Evolutionary conservation across 1,284 basidiomycete species (phyloP).

Genomic region (Agroathelia rolfsii): DNA sequence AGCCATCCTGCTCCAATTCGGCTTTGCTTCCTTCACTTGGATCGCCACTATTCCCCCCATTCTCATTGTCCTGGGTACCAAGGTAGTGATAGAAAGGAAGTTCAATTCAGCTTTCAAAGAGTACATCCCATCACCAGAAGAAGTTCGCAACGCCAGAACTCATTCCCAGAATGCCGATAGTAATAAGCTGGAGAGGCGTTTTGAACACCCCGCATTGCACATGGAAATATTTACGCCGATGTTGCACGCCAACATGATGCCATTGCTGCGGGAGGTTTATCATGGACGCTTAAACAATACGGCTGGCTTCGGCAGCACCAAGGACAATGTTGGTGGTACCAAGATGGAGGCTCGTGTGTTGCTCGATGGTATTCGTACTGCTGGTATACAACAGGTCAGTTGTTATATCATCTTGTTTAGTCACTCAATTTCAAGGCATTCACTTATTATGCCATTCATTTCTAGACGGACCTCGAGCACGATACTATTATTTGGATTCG

Average conservation of each 20-base stretch:
- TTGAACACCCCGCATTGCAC: slow-evolving; percentile 50
- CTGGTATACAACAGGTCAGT: slow-evolving; percentile 33
- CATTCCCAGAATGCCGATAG: slow-evolving; percentile 37
- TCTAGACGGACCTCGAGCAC: slow-evolving; percentile 61
- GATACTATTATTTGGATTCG: slow-evolving; percentile 65
- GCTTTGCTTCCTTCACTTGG: slow-evolving; percentile 36
- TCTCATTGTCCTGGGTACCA: slow-evolving; percentile 45
- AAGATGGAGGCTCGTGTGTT: slow-evolving; percentile 32
- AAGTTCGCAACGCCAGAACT: slow-evolving; percentile 34
- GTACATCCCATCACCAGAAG: slow-evolving; percentile 40
- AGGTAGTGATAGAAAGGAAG: slow-evolving; percentile 39
- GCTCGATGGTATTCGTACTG: slow-evolving; percentile 40
- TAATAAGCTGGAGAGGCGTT: slow-evolving; percentile 42
- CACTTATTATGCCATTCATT: too few relatives aligned
- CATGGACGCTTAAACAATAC: slow-evolving; percentile 33
- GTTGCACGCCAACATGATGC: slow-evolving; percentile 48
- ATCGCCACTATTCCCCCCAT: slow-evolving; percentile 36
- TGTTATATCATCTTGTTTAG: slow-evolving; percentile 2
- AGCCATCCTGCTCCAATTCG: slow-evolving; percentile 51
- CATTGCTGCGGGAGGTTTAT: slow-evolving; percentile 37
- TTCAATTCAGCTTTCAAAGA: slow-evolving; percentile 45
- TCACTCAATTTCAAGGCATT: slow-evolving; percentile 3
- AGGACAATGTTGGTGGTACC: slow-evolving; percentile 36
- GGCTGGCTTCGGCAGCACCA: slow-evolving; percentile 25
- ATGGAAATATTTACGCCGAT: slow-evolving; percentile 49